phyloP scores from a whole-genome alignment of 2,329 filamentous ascomycete genomes.

The Dactylella cylindrospora region DNA sequence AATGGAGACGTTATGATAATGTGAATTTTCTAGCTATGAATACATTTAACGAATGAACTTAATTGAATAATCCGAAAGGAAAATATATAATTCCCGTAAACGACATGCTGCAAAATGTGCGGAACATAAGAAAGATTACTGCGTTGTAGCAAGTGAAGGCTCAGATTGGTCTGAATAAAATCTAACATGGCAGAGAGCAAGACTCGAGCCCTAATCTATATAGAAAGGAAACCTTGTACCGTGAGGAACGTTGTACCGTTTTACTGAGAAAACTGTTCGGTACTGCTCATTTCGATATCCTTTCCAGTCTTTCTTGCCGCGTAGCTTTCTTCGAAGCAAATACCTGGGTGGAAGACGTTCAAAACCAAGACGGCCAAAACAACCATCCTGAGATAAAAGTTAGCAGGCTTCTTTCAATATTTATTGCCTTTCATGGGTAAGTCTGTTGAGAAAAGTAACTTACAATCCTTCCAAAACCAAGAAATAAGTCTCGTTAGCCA shows the following conservation, averaged over 20 bases:
- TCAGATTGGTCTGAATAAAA: not conserved
- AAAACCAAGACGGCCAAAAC: slow-evolving; percentile 56
- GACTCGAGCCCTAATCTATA: no score
- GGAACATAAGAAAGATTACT: slow-evolving; percentile 2
- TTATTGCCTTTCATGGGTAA: no score
- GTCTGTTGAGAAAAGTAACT: not conserved
- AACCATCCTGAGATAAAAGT: slow-evolving; percentile 52
- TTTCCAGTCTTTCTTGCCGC: slow-evolving; percentile 4
- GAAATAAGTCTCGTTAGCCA: slow-evolving; percentile 60
- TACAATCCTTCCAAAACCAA: slow-evolving; percentile 61
- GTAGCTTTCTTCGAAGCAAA: slow-evolving; percentile 47
- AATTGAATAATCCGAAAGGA: not conserved
- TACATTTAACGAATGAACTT: slow-evolving; percentile 6
- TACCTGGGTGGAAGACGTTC: slow-evolving; percentile 56
- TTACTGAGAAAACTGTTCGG: slow-evolving; percentile 10
- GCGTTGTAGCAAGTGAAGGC: slow-evolving; percentile 4
- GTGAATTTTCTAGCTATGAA: not conserved
- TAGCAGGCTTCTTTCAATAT: no score
- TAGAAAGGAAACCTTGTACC: not conserved
- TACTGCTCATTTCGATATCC: slow-evolving; percentile 6
- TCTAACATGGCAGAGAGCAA: not conserved
- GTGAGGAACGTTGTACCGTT: not conserved
- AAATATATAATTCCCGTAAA: not conserved
- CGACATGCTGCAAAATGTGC: not conserved
- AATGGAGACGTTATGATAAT: not conserved